Evolutionary conservation across 2,329 filamentous ascomycete genomes (phyloP).

Genomic region (Colletotrichum camelliae): DNA sequence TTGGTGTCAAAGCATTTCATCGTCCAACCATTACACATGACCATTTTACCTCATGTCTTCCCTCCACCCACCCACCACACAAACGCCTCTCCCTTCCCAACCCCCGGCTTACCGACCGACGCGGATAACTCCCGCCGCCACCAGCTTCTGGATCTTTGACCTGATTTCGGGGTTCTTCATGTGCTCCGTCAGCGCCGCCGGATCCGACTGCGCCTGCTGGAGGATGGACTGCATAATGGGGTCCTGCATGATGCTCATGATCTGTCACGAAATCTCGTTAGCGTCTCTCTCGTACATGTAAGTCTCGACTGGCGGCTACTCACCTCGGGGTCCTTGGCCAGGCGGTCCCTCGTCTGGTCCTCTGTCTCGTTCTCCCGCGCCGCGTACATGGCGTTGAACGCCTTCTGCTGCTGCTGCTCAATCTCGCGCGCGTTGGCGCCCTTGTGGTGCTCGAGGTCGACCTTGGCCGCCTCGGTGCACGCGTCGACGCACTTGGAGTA

Average conservation of each 20-base stretch:
- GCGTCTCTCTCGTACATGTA: background rate
- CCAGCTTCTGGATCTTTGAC: constrained; percentile 91
- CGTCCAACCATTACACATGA: constrained; percentile 24
- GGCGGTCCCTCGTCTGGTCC: constrained; percentile 90
- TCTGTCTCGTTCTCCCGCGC: constrained; percentile 94
- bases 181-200: constrained; percentile 91
- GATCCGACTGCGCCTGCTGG: constrained; percentile 94
- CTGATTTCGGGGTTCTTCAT: constrained; percentile 91
- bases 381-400: constrained; percentile 85
- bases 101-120: constrained; percentile 56
- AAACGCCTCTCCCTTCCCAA: background rate
- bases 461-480: constrained; percentile 78
- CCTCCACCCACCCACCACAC: background rate
- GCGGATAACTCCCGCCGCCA: constrained; percentile 90
- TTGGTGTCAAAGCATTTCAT: constrained; percentile 10
- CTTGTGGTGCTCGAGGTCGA: constrained; percentile 72
- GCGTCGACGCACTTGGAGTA: constrained; percentile 94
- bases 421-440: constrained; percentile 90
- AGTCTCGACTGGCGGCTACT: constrained; percentile 46
- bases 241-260: constrained; percentile 90
- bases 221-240: constrained; percentile 98
- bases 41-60: background rate
- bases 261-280: constrained; percentile 48
- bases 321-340: constrained; percentile 90
- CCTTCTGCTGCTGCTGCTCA: constrained; percentile 93